Conservation (phyloP, 805 yeast genomes). For the Suhomyces sp. region DNA sequence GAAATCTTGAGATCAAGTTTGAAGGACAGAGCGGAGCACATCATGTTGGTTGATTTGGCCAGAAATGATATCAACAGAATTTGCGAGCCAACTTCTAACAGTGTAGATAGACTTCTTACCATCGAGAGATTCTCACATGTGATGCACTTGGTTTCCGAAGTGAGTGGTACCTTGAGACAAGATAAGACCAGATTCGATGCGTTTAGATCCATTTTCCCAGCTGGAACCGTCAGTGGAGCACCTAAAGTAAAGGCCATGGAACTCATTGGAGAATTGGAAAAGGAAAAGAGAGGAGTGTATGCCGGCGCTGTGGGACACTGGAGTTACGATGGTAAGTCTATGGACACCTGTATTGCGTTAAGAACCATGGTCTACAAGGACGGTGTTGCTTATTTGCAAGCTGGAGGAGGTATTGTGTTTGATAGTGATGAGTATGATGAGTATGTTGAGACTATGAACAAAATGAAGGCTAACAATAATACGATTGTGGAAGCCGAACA, state of each 20-base stretch:
- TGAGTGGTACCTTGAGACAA: slow-evolving; percentile 81
- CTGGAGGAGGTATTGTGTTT: slow-evolving; percentile 97
- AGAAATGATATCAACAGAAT: slow-evolving; percentile 94
- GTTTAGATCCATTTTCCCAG: slow-evolving; percentile 96
- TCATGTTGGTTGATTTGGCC: slow-evolving; percentile 97
- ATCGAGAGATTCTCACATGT: slow-evolving; percentile 96
- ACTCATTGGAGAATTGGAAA: slow-evolving; percentile 82
- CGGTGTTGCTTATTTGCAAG: slow-evolving; percentile 89
- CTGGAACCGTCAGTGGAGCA: slow-evolving; percentile 98
- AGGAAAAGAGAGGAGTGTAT: slow-evolving; percentile 91
- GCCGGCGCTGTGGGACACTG: slow-evolving; percentile 99
- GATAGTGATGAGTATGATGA: slow-evolving; percentile 96
- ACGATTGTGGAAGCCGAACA: slow-evolving; percentile 93
- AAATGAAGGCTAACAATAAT: slow-evolving; percentile 89
- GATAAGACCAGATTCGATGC: slow-evolving; percentile 95
- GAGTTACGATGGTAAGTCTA: slow-evolving; percentile 91
- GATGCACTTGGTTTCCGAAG: slow-evolving; percentile 94
- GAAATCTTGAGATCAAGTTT: slow-evolving; percentile 66
- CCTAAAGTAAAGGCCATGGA: slow-evolving; percentile 98
- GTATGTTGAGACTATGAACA: slow-evolving; percentile 94
- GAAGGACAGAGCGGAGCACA: slow-evolving; percentile 97
- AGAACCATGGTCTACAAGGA: slow-evolving; percentile 96
- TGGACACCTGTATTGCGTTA: slow-evolving; percentile 97
- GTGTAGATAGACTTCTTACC: slow-evolving; percentile 83
- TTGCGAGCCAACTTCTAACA: slow-evolving; percentile 83